phyloP scores from a whole-genome alignment of 495 filamentous ascomycete genomes.

The Aspergillus mulundensis region DNA sequence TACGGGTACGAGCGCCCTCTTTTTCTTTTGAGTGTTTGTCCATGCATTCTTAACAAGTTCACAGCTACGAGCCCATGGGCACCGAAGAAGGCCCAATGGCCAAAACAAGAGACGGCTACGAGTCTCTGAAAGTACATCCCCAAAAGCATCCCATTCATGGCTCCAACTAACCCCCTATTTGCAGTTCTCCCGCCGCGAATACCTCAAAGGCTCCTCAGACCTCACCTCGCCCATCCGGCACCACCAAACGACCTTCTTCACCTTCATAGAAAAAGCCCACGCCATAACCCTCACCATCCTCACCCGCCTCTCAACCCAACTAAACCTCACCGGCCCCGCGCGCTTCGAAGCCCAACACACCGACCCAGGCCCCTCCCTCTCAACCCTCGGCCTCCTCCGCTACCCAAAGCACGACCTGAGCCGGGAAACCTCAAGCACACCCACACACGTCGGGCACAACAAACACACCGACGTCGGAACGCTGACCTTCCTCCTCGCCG shows the following conservation, averaged over 20 bases:
- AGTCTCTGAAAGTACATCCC: conserved; percentile 1
- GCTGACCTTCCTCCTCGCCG: conserved; percentile 52
- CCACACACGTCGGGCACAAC: conserved; percentile 37
- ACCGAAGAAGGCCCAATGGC: neutral
- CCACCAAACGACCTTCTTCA: neutral
- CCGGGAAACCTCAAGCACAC: too few species aligned
- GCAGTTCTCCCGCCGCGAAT: conserved; percentile 2
- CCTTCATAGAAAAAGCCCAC: conserved; percentile 5
- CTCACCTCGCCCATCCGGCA: neutral
- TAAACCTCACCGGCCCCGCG: conserved; percentile 1
- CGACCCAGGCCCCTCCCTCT: conserved; percentile 6
- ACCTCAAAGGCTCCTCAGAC: neutral
- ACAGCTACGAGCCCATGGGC: conserved; percentile 7
- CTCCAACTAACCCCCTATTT: neutral
- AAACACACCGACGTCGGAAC: conserved; percentile 59
- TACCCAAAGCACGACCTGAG: conserved; percentile 6
- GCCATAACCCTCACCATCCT: conserved; percentile 8
- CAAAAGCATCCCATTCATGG: too few species aligned
- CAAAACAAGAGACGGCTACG: neutral
- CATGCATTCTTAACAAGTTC: too few species aligned
- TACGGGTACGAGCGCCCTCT: conserved; percentile 1
- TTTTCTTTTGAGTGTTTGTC: too few species aligned
- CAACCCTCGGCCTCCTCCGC: conserved; percentile 8
- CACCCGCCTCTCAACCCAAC: conserved; percentile 1
- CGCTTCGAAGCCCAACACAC: conserved; percentile 1